Evolutionary conservation across 192 early-diverging fungal genomes (phyloP), one percentile per base, ranked within the genome.

Genomic region (Coemansia sp.): DNA sequence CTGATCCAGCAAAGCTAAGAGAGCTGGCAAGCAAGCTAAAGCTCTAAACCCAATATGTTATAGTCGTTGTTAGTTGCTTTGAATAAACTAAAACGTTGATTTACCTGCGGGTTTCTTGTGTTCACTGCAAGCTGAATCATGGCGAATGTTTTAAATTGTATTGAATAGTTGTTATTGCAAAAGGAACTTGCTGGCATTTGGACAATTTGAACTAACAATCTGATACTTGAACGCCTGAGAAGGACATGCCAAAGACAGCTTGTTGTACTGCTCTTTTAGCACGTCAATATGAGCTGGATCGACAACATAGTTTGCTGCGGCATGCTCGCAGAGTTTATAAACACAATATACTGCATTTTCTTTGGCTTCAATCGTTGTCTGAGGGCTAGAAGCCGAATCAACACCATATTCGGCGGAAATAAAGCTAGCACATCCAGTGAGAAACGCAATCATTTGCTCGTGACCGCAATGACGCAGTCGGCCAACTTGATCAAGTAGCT

Each of bases 1-100:
- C 86, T 43, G 78, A 79, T 53, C 60, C 74, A 16, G 90, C 77
- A 1, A 78, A 85, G 59, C 68, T 88, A 26, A 82, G 84, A 78
- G 63, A 80, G 27, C 32, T 73, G 3, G 66, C 61, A 5, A 43
- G 27, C 20, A 75, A 54, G 54, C 23, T 72, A 27, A 76, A 76
- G 32, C 54, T 81, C 45, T 71, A 71, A 39, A 54, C 24, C 50
- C 35, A 23, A 43, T 43, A 48, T 61, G 22, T 29, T 29, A 29
- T 29, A 29, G 6, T 29, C 27, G 27, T 29, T 29, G 27, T 29
- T 29, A 7, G 6, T 29, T 29, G 27, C 27, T 29, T 29, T 29
- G 27, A 29, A 29, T 29, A 29, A 29, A 29, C 27, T 29, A 29
- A 29, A 29, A 29, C 27, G 4, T 59, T 1, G 22, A 22, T 22